phyloP scores from a whole-genome alignment of 345 rosid species.

The Litchi chinensis region DNA sequence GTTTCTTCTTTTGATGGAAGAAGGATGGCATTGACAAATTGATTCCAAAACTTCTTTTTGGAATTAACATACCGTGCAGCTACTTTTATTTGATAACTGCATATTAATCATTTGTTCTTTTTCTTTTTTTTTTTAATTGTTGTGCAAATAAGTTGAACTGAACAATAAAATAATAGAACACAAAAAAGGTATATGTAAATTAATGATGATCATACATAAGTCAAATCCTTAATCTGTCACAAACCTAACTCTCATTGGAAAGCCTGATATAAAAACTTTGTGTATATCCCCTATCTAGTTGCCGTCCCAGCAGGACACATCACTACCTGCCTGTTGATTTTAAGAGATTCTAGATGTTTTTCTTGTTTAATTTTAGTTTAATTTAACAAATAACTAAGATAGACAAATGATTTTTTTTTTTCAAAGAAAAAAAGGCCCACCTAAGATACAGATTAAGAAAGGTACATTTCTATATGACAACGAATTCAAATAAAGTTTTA shows the following conservation, averaged over 20 bases:
- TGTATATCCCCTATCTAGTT: not conserved
- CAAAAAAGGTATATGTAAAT: not conserved
- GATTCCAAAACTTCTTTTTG: not conserved
- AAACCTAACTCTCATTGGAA: conserved; percentile 19
- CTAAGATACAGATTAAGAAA: not conserved
- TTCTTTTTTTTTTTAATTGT: no score
- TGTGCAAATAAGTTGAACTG: not conserved
- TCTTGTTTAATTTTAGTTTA: not conserved
- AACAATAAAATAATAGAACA: not conserved
- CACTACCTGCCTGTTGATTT: conserved; percentile 22
- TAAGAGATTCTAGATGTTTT: not conserved
- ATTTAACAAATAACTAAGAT: not conserved
- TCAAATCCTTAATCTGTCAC: conserved; percentile 25
- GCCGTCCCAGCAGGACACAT: not conserved
- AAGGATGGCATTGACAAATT: not conserved
- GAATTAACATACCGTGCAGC: not conserved
- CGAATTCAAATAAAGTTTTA: not conserved
- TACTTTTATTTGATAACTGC: not conserved
- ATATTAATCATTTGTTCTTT: not conserved
- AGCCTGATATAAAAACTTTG: not conserved
- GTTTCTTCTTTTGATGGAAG: not conserved
- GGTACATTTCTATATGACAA: not conserved
- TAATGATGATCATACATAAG: not conserved
- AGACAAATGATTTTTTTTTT: no score
- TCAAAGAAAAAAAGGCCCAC: no score